Evolutionary conservation across 2,329 filamentous ascomycete genomes (phyloP).

Genomic region (Parasarocladium wereldwijsianum): DNA sequence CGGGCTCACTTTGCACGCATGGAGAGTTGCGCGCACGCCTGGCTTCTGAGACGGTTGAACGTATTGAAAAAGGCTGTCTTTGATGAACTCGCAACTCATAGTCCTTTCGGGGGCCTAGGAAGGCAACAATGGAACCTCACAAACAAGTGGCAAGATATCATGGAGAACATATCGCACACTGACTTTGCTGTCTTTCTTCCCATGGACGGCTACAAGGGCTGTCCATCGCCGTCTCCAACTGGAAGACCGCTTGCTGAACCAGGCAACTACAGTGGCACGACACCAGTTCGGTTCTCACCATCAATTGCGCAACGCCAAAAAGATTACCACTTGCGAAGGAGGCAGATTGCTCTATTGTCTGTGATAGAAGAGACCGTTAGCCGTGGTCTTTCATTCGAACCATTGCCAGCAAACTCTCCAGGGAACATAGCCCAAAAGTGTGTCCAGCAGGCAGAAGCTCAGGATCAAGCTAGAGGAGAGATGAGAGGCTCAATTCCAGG

Average conservation of each 20-base stretch:
- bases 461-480: conserved; percentile 7
- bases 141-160: conserved; percentile 12
- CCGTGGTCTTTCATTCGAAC: no score
- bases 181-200: conserved; percentile 13
- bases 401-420: conserved; percentile 5
- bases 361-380: conserved; percentile 3
- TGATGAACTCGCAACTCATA: conserved; percentile 3
- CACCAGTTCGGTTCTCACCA: conserved; percentile 8
- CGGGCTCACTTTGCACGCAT: conserved; percentile 10
- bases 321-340: neutral
- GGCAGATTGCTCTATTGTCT: conserved; percentile 4
- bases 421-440: neutral
- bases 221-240: conserved; percentile 3
- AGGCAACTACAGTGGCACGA: neutral
- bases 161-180: conserved; percentile 9
- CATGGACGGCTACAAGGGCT: conserved; percentile 14
- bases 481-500: conserved; percentile 4
- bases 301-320: conserved; percentile 3
- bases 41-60: conserved; percentile 8
- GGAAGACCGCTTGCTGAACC: conserved; percentile 6
- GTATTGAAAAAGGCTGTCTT: conserved; percentile 1
- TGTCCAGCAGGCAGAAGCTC: conserved; percentile 6
- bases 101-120: conserved; percentile 2
- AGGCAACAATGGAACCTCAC: conserved; percentile 9
- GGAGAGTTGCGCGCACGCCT: conserved; percentile 9